These are phyloP conservation scores for Diospyros lotus DNA, from an alignment of 148 eudicot species.

Conservation along the genomic window DNA sequence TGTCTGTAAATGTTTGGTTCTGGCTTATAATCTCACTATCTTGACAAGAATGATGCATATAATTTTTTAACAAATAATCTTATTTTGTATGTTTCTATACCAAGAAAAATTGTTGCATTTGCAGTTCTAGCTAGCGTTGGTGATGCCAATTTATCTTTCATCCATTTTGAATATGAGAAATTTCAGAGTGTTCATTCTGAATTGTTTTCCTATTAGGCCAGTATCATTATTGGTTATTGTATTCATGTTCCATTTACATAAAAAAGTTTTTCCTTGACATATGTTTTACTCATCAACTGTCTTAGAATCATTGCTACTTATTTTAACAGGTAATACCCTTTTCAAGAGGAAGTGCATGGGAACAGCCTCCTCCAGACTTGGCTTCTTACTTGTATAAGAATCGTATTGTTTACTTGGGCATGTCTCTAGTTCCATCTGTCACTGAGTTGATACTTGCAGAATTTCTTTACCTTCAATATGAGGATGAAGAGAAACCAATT, in stretches of 20 bases:
- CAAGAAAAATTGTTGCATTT: background rate
- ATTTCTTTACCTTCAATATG: conserved; percentile 76
- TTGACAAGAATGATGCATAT: no score
- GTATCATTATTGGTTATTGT: background rate
- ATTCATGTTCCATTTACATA: background rate
- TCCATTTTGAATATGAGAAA: background rate
- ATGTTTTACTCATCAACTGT: background rate
- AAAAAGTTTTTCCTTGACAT: background rate
- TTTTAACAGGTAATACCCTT: conserved; percentile 72
- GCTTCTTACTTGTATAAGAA: conserved; percentile 78
- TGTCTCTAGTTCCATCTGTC: conserved; percentile 70
- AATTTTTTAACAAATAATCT: no score
- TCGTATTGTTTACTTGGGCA: conserved; percentile 83
- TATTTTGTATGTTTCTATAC: no score
- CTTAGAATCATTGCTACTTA: background rate
- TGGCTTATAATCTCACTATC: no score
- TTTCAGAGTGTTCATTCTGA: background rate
- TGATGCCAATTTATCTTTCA: background rate
- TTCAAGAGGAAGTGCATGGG: conserved; percentile 80
- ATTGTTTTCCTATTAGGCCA: no score
- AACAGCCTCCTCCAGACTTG: conserved; percentile 94
- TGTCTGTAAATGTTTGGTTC: no score
- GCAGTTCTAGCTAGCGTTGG: background rate
- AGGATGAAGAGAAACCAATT: conserved; percentile 74
- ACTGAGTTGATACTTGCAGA: conserved; percentile 76